Percentiles rank a stretch among this genome's conserved stretches.
Conservation (phyloP, 768 basidiomycete species). For the Calvatia gigantea region DNA sequence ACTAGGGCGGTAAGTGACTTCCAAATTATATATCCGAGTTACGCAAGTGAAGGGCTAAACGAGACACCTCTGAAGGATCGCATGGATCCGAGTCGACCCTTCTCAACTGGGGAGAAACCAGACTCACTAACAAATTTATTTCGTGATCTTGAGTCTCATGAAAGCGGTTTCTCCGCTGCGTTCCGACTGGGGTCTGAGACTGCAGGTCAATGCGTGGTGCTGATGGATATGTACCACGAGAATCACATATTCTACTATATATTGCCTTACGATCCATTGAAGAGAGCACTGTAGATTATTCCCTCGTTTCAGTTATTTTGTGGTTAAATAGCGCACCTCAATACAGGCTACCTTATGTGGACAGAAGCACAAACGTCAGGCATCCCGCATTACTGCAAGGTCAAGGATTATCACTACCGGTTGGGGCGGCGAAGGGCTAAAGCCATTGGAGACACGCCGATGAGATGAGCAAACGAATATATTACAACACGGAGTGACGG, state of each 20-base stretch:
- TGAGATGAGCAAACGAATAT: too few species aligned
- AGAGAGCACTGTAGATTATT: too few species aligned
- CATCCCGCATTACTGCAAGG: too few species aligned
- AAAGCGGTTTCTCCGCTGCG: background rate
- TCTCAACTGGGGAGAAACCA: background rate
- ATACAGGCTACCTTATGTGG: too few species aligned
- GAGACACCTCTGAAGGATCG: background rate
- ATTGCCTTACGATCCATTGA: background rate
- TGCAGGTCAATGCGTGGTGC: background rate
- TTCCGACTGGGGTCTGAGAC: background rate
- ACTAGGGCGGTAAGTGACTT: background rate
- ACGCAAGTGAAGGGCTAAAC: background rate
- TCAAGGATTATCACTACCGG: too few species aligned
- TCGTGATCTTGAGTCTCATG: background rate
- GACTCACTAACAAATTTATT: background rate
- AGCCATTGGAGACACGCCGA: too few species aligned
- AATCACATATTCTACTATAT: background rate
- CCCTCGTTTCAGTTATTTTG: too few species aligned
- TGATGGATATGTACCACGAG: background rate
- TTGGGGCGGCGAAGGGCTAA: too few species aligned
- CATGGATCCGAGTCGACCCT: background rate
- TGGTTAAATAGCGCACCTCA: too few species aligned
- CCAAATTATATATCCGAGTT: too few species aligned
- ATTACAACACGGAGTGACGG: too few species aligned
- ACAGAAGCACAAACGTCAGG: too few species aligned